These are phyloP conservation scores for Sutorius eximius DNA, from an alignment of 1,284 basidiomycete species.

Conservation along the genomic window DNA sequence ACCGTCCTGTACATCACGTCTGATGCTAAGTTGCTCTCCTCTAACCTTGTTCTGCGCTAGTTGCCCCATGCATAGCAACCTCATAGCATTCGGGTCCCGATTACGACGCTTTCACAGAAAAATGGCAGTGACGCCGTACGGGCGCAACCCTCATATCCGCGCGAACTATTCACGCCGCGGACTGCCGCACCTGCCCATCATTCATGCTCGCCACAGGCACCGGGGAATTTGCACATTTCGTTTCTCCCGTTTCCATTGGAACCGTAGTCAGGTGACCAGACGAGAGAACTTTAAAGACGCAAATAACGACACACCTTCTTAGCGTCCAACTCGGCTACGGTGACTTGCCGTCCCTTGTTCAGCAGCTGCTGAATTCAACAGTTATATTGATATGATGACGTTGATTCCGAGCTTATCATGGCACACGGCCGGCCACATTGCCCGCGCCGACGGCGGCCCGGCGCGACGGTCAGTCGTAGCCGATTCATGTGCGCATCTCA, in stretches of 20 bases:
- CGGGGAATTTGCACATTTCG: constrained; percentile 23
- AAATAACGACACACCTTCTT: not conserved
- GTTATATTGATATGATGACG: not conserved
- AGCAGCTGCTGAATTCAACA: not conserved
- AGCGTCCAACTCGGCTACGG: not conserved
- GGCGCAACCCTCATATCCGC: constrained; percentile 32
- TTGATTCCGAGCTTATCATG: not conserved
- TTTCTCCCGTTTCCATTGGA: constrained; percentile 29
- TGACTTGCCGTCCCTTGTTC: not conserved
- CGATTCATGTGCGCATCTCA: constrained; percentile 2
- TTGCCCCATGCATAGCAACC: constrained; percentile 14
- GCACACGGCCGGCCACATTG: not conserved
- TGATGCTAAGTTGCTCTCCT: too few species aligned
- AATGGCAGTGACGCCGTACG: constrained; percentile 15
- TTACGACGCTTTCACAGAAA: constrained; percentile 5
- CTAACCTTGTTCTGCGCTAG: not conserved
- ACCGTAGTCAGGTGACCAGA: constrained; percentile 20
- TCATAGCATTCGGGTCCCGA: constrained; percentile 6
- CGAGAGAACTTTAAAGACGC: constrained; percentile 2
- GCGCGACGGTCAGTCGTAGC: not conserved
- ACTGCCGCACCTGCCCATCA: constrained; percentile 28
- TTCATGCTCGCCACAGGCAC: constrained; percentile 32
- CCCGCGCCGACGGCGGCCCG: not conserved
- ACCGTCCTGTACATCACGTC: not conserved
- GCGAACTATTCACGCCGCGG: constrained; percentile 26